Evolutionary conservation across 177 flowering plant species (phyloP).

Genomic region (Vitis hybrid): DNA sequence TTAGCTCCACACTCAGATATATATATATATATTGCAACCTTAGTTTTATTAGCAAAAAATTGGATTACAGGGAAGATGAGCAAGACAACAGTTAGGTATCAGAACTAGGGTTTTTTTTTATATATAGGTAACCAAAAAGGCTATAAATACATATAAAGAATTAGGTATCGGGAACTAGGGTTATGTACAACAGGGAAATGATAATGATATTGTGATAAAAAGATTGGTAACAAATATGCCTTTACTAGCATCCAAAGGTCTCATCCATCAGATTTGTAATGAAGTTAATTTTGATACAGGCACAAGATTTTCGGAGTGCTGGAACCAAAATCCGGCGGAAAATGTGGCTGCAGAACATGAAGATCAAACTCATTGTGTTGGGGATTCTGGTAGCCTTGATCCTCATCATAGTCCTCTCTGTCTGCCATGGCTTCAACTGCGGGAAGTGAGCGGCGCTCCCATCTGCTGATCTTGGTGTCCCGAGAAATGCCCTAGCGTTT

Average conservation of each 20-base stretch:
- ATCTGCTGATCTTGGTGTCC: too few relatives aligned
- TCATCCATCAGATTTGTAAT: too few relatives aligned
- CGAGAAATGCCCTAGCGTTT: too few relatives aligned
- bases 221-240: too few relatives aligned
- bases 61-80: too few relatives aligned
- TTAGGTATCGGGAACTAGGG: background rate
- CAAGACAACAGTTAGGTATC: too few relatives aligned
- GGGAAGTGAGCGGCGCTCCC: slow-evolving; percentile 9
- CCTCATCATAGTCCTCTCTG: slow-evolving; percentile 33
- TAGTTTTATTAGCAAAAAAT: too few relatives aligned
- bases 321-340: slow-evolving; percentile 35
- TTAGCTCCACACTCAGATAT: too few relatives aligned
- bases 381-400: slow-evolving; percentile 32
- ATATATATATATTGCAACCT: too few relatives aligned
- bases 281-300: too few relatives aligned
- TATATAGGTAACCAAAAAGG: background rate
- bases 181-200: background rate
- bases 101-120: too few relatives aligned
- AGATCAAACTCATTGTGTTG: slow-evolving; percentile 32
- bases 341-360: slow-evolving; percentile 41
- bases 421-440: slow-evolving; percentile 32
- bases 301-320: slow-evolving; percentile 24
- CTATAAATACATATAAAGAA: background rate
- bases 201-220: background rate
- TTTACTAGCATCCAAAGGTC: background rate